Base-by-base conservation (phyloP, 495 filamentous ascomycete genomes). In the Elaphomyces granulatus region DNA sequence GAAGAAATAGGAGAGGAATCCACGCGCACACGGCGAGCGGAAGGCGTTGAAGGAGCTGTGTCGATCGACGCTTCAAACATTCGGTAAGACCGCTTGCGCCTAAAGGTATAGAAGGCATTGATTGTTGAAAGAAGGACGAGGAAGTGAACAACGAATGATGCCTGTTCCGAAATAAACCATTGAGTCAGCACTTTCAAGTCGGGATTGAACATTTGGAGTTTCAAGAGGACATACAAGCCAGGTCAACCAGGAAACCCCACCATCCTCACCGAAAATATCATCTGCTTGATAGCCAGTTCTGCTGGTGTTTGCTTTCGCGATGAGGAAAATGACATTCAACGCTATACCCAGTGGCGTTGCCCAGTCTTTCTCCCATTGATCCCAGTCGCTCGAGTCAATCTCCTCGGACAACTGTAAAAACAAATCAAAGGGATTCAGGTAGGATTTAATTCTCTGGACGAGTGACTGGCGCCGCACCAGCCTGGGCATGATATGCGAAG, bases 41-140 rank as follows among this genome's bases (percentile, higher is more conserved):
- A 93, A 4, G 87, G 84, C 2, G 88, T 96, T 30, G 71, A 67
- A 2, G 82, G 88, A 2, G 68, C 51, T 31, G 63, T 58, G 45
- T 93, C 83, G 40, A 95, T 75, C 6, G 81, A 71, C 38, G 71
- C 72, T 58, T 96, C 88, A 58, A 96, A 98, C 31, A 98, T 66
- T 49, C 90, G 79, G 63, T 98, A 98, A 45, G 80, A 77, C 32
- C 87, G 78, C 50, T 79, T 82, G 37, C 82, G 79, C 35, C 70
- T 67, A 63, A 94, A 84, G 30, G 87, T 84, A 58, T 87, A 93
- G 52, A 75, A 61, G 1, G 83, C 77, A 61, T 96, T 98, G 9
- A 70, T 47, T 15, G 67, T 54, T 31, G 85, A 83, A 39, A 82
- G 59, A 34, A 68, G 38, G 1, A 71, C 69, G 8, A 93, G 65